A percentile compares a stretch with the other conserved stretches of the same genome.
phyloP scores from a whole-genome alignment of 2,329 filamentous ascomycete genomes.

The Colletotrichum spinosum region DNA sequence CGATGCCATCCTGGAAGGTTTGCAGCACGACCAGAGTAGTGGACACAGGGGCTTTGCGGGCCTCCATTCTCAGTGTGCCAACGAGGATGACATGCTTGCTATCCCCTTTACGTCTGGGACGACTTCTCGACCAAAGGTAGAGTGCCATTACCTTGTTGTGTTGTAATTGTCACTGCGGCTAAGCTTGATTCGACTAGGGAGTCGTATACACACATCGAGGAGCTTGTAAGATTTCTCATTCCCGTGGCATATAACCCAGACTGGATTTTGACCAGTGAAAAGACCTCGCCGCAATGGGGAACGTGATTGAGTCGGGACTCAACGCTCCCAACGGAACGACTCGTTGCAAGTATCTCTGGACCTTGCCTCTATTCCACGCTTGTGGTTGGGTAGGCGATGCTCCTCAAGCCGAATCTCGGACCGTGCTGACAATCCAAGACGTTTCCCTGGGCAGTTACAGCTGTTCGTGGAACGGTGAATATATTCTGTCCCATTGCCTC shows the following conservation, averaged over 20 bases:
- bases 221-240: slow-evolving; percentile 58
- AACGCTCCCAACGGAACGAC: slow-evolving; percentile 70
- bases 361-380: slow-evolving; percentile 85
- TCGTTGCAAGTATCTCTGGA: slow-evolving; percentile 89
- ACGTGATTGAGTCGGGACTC: slow-evolving; percentile 88
- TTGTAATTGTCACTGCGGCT: too few relatives aligned
- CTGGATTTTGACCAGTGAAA: neutral
- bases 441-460: slow-evolving; percentile 93
- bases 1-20: slow-evolving; percentile 82
- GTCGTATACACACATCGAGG: slow-evolving; percentile 93
- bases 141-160: neutral
- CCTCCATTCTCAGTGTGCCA: slow-evolving; percentile 74
- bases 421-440: slow-evolving; percentile 2
- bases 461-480: slow-evolving; percentile 86
- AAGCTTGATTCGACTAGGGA: slow-evolving; percentile 69
- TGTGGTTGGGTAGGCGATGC: slow-evolving; percentile 67
- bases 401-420: too few relatives aligned
- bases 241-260: neutral
- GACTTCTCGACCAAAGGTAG: slow-evolving; percentile 75
- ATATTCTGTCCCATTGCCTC: neutral
- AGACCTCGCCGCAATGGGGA: slow-evolving; percentile 82
- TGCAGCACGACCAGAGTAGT: slow-evolving; percentile 75
- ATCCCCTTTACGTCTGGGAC: slow-evolving; percentile 96
- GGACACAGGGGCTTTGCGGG: slow-evolving; percentile 81
- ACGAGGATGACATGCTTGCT: slow-evolving; percentile 86